Evolutionary conservation across 1,284 basidiomycete species (phyloP).

Genomic region (Hypsizygus ulmarius): DNA sequence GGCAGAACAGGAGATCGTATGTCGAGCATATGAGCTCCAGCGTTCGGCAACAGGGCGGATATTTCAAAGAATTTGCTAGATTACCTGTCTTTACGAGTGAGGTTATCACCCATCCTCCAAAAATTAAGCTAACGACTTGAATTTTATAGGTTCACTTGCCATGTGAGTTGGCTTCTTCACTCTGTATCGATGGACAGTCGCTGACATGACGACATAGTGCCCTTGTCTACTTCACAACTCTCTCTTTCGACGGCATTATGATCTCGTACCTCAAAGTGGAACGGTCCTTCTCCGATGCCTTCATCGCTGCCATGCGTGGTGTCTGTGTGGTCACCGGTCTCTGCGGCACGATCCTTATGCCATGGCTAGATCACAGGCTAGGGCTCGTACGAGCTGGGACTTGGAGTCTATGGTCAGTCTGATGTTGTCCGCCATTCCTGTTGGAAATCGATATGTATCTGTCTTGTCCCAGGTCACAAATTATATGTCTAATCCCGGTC

Average conservation of each 20-base stretch:
- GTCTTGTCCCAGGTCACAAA: constrained; percentile 35
- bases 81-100: too few species aligned
- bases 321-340: constrained; percentile 44
- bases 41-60: too few species aligned
- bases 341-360: constrained; percentile 43
- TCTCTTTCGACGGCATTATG: constrained; percentile 47
- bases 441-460: background rate
- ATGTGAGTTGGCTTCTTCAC: too few species aligned
- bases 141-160: too few species aligned
- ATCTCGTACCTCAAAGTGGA: constrained; percentile 44
- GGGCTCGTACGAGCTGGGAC: constrained; percentile 47
- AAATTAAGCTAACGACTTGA: too few species aligned
- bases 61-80: too few species aligned
- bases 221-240: background rate
- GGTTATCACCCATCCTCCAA: background rate
- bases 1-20: too few species aligned
- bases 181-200: background rate
- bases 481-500: constrained; percentile 39
- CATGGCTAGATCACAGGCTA: constrained; percentile 37
- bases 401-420: constrained; percentile 44
- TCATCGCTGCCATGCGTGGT: constrained; percentile 51
- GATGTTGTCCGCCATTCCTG: background rate
- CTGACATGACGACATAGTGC: background rate
- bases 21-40: too few species aligned
- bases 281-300: constrained; percentile 43